phyloP scores from a whole-genome alignment of 495 filamentous ascomycete genomes.

The Zalerion maritima region DNA sequence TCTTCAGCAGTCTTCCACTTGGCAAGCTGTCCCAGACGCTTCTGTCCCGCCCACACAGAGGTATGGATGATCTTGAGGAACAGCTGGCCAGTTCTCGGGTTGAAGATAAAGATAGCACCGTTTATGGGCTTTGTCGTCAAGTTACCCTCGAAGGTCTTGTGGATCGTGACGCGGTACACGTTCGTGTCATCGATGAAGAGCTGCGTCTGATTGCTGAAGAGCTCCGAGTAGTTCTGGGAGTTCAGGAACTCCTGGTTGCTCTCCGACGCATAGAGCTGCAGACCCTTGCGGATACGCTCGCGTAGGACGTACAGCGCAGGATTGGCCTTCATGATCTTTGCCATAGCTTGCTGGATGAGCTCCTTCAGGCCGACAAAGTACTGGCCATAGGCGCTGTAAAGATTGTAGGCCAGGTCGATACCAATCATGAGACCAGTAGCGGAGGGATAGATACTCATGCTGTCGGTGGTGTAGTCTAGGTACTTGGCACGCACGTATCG shows the following conservation, averaged over 20 bases:
- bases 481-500: constrained; percentile 97
- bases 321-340: constrained; percentile 99
- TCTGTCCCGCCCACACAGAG: constrained; percentile 98
- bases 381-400: constrained; percentile 95
- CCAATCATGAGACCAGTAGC: constrained; percentile 97
- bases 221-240: constrained; percentile 97
- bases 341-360: constrained; percentile 96
- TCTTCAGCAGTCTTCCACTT: constrained; percentile 99
- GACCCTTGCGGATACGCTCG: constrained; percentile 96
- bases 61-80: constrained; percentile 99
- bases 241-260: constrained; percentile 99
- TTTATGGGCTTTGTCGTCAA: constrained; percentile 99
- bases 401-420: constrained; percentile 94
- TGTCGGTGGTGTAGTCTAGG: constrained; percentile 96
- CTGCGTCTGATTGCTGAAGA: constrained; percentile 98
- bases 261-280: constrained; percentile 96
- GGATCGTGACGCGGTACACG: constrained; percentile 97
- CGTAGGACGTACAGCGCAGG: constrained; percentile 91
- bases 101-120: constrained; percentile 99
- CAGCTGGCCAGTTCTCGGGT: constrained; percentile 89
- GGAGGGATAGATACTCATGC: constrained; percentile 98
- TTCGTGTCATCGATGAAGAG: constrained; percentile 99
- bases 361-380: constrained; percentile 98
- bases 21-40: constrained; percentile 93
- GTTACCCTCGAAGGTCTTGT: constrained; percentile 99